These are phyloP conservation scores for Boletus rex-veris DNA, from an alignment of 768 basidiomycete genomes.

Conservation along the genomic window DNA sequence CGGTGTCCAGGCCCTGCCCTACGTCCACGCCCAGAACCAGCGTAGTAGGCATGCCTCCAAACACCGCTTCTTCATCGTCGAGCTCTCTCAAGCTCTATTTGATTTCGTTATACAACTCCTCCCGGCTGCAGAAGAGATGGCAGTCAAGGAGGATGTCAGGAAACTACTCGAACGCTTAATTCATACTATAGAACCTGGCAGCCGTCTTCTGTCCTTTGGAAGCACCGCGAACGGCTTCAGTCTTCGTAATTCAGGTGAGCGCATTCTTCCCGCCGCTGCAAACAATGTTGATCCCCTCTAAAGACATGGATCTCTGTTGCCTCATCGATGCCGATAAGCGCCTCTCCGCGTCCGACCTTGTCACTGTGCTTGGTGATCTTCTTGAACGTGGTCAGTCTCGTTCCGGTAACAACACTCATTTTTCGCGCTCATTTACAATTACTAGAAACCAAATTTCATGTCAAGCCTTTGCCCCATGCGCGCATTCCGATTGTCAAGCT, in stretches of 20 bases:
- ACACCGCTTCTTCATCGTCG: constrained; percentile 63
- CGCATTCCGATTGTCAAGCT: constrained; percentile 99
- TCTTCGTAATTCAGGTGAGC: constrained; percentile 86
- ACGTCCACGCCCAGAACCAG: constrained; percentile 34
- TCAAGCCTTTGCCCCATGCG: constrained; percentile 94
- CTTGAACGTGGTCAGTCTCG: constrained; percentile 78
- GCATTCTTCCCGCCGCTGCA: constrained; percentile 4
- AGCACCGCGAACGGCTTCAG: constrained; percentile 98
- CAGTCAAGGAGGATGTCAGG: constrained; percentile 94
- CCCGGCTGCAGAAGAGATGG: constrained; percentile 85
- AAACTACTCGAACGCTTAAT: constrained; percentile 94
- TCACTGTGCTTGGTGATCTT: constrained; percentile 89
- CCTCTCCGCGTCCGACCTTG: constrained; percentile 81
- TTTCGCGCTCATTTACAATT: constrained; percentile 10
- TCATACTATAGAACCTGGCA: constrained; percentile 89
- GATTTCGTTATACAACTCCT: constrained; percentile 92
- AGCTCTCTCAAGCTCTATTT: constrained; percentile 87
- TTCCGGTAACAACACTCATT: constrained; percentile 1
- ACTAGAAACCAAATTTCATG: constrained; percentile 90
- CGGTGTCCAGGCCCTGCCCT: constrained; percentile 24
- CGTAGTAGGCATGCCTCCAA: constrained; percentile 38
- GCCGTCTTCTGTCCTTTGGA: constrained; percentile 88
- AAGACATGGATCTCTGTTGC: constrained; percentile 99
- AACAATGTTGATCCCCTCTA: constrained; percentile 6
- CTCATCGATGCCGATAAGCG: constrained; percentile 86